Evolutionary conservation across 2,329 filamentous ascomycete species (phyloP), one percentile per base, ranked within the genome.

Genomic region (Curvularia hawaiiensis): DNA sequence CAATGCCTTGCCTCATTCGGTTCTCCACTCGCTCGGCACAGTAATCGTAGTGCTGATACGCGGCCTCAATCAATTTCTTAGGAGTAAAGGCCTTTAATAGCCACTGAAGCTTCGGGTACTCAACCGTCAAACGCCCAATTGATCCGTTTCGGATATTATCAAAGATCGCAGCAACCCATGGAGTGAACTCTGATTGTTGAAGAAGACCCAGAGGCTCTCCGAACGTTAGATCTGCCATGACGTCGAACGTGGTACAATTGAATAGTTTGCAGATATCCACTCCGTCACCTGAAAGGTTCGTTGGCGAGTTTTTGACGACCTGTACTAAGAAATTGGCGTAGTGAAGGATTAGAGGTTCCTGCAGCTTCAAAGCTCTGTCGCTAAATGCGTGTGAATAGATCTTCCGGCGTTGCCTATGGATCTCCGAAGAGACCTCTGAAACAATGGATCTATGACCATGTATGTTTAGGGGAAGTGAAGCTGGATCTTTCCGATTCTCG

Each of bases 361-460:
- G 75, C 30, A 67, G 57, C 22, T 68, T 68, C 38, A 78, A 51
- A 0, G 73, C 73, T 52, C 67, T 67, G 31, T 75, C 67, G 4
- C 70, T 74, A 59, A 78, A 78, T 10, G 73, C 72, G 46, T 74
- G 63, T 3, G 40, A 75, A 62, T 28, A 75, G 31, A 54, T 10
- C 16, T 31, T 45, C 24, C 49, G 49, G 22, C 28, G 20, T 12
- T 20, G 18, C 26, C 49, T 40, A 12, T 44, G 45, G 24, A 11
- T 7, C 5, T 20, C 16, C 26, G 47, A n/a, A 3, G 8, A 3
- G 18, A 9, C 4, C 11, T 31, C 18, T 4, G 44, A 14, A 11
- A 4, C 18, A 12, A 47, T 2, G 14, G 28, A 22, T 10, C 28
- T 18, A 7, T 2, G 6, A 22, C 30, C 44, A 6, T 4, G 6